These are phyloP conservation scores for Corchorus capsularis DNA, from an alignment of 345 rosid genomes.

Conservation along the genomic window DNA sequence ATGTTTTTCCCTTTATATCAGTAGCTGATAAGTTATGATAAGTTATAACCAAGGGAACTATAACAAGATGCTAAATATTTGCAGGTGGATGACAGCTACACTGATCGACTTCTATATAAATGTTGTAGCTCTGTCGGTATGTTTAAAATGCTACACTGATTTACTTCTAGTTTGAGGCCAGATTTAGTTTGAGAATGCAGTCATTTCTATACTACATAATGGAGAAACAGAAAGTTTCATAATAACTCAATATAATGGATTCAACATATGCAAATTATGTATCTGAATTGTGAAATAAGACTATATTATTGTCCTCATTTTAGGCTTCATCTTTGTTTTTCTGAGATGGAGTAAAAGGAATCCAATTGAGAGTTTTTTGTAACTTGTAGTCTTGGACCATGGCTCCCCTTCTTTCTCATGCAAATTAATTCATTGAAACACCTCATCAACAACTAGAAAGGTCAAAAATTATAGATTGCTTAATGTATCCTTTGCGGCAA, in stretches of 20 bases:
- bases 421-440: too few species aligned
- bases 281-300: background rate
- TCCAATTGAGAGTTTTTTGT: background rate
- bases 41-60: background rate
- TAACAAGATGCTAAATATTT: too few species aligned
- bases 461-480: too few species aligned
- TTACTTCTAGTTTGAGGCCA: too few species aligned
- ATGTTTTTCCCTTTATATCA: background rate
- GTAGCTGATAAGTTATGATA: background rate
- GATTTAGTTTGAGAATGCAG: background rate
- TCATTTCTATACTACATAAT: background rate
- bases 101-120: conserved; percentile 75
- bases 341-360: background rate
- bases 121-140: conserved; percentile 63
- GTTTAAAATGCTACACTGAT: conserved; percentile 37
- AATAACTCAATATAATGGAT: background rate
- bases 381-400: conserved; percentile 14
- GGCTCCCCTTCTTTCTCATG: too few species aligned
- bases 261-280: background rate
- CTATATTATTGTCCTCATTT: background rate
- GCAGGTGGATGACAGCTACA: conserved; percentile 83
- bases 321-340: background rate
- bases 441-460: too few species aligned
- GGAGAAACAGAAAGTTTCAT: background rate
- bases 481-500: too few species aligned